Base-by-base conservation (phyloP, 768 basidiomycete genomes). In the Roridomyces roridus region DNA sequence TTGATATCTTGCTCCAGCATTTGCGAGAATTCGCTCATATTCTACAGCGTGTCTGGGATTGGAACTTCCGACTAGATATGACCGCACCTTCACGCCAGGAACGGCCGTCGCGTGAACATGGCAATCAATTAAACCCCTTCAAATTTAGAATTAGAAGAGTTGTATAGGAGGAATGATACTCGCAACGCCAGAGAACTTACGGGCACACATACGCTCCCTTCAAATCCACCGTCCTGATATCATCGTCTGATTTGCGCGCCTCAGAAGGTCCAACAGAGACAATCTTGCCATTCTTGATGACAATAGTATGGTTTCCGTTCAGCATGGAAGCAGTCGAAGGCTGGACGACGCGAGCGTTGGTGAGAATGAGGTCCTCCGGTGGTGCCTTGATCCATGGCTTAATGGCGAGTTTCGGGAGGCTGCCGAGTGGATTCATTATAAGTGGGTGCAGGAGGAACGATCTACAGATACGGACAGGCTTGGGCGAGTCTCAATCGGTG, bases 21-120 rank as follows among this genome's bases (percentile, higher is more conserved):
- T 14, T 67, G 65, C 8, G 70, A 65, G 14, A 76, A 62, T 15
- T 80, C 77, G 10, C 65, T 58, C 68, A 79, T 74, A 15, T 71
- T 74, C 65, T 66, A 21, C 6, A 41, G 11, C 31, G 15, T 34
- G 29, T 25, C 6, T 2, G n/a, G n/a, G n/a, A n/a, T n/a, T n/a
- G n/a, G n/a, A n/a, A n/a, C n/a, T n/a, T n/a, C n/a, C n/a, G n/a
- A n/a, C 15, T 41, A 20, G 36, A 40, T 21, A 21, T 28, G 11
- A 15, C n/a, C 18, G 15, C 20, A 64, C 65, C 55, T 64, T 63
- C 6, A 72, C 71, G 37, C 78, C 78, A 0, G 77, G 77, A 1
- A 73, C 70, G 5, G 77, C 77, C 1, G 73, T 73, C 47, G 77
- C 71, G 53, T 80, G 78, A 1, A 78, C 77, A 66, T 80, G 78